Base-by-base conservation (phyloP, 805 yeast species). In the Soucietia sequanensis region DNA sequence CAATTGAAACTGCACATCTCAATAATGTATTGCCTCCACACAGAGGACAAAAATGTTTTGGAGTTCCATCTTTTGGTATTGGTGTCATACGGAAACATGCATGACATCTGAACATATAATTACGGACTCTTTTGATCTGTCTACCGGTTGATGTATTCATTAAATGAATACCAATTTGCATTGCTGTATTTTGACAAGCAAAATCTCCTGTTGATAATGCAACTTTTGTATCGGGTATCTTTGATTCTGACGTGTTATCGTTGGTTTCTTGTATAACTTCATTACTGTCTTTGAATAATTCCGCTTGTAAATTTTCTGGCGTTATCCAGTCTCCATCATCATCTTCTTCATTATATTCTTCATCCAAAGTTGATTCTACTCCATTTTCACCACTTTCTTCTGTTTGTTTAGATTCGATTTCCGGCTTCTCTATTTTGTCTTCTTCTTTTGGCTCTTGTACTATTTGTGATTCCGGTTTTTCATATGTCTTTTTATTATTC, bases 151-250 rank as follows among this genome's bases (percentile, higher is more conserved):
- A 73, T 16, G 85, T 70, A 60, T 90, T 90, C 80, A 93, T 83
- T 47, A 91, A 69, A 46, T 86, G 84, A 38, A 93, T 60, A 4
- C 96, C 96, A 48, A 93, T 73, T 60, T 91, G 98, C 65, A 93
- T 71, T 1, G 96, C 77, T 11, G 90, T 96, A 60, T 93, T 93
- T 61, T 93, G 99, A 52, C 91, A 87, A 2, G 99, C 98, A 65
- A 91, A 93, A 76, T 93, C 99, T 18, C 95, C 95, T 0, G 97
- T 84, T 0, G 96, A 82, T 32, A 93, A 63, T 2, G 97, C 99
- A 13, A 83, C 93, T 43, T 80, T 76, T 38, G 82, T 72, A 8
- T 62, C 50, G 5, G 45, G 54, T 2, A 49, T 38, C 3, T 54
- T 61, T 3, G 22, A 29, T n/a, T 18, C 30, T 3, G 31, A 16